Percentiles rank a stretch among this genome's conserved stretches.
These are phyloP conservation scores for Spencermartinsiella europaea DNA, from an alignment of 805 yeast genomes.

Conservation along the genomic window DNA sequence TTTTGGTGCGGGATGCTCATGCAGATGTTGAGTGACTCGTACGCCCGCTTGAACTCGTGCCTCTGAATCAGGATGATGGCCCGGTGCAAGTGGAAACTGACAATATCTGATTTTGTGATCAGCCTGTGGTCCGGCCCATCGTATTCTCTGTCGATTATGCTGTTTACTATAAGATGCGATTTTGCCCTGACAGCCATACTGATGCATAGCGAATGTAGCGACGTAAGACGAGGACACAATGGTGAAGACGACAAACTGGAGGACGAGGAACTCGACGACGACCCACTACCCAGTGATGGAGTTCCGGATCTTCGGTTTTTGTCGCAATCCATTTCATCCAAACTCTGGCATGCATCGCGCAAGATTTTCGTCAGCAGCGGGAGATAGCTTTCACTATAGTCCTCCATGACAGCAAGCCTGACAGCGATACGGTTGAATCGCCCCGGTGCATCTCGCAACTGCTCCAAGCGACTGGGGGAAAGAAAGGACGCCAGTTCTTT, in stretches of 20 bases:
- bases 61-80: conserved; percentile 5
- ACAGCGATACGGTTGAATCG: neutral
- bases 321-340: neutral
- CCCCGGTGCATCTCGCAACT: neutral
- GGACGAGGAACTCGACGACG: neutral
- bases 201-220: neutral
- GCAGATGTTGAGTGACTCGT: conserved; percentile 3
- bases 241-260: neutral
- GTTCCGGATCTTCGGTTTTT: neutral
- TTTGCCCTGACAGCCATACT: neutral
- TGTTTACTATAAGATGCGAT: neutral
- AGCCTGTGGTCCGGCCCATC: neutral
- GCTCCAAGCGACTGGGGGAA: no score
- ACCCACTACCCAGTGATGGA: neutral
- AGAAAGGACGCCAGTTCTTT: neutral
- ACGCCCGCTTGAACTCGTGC: conserved; percentile 6
- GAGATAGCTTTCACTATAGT: neutral
- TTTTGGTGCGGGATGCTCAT: neutral
- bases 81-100: conserved; percentile 5
- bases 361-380: neutral
- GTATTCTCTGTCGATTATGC: neutral
- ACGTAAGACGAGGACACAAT: neutral
- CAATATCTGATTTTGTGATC: neutral
- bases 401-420: neutral
- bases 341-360: neutral